A percentile compares a stretch with the other conserved stretches of the same genome.
Evolutionary conservation across 495 filamentous ascomycete genomes (phyloP).

Genomic region (Penicillium cataractarum): DNA sequence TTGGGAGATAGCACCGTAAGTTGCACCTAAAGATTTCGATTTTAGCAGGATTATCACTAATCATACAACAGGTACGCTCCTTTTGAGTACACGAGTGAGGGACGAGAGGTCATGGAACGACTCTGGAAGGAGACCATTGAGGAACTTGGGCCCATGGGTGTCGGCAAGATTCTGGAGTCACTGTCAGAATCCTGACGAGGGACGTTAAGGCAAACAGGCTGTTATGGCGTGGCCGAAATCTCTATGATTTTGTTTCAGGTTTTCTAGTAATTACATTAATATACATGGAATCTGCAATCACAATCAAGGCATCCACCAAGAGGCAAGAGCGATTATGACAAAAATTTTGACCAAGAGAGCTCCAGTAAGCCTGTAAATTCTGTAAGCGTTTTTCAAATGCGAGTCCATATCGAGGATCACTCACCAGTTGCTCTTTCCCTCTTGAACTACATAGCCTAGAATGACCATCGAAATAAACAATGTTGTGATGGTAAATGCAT

Average conservation of each 20-base stretch:
- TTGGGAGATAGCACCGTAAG: constrained; percentile 47
- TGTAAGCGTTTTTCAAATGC: no score
- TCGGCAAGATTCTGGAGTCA: constrained; percentile 33
- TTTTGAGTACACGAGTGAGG: constrained; percentile 39
- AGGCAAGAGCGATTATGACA: not conserved
- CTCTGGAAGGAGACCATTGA: constrained; percentile 50
- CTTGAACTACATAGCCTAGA: not conserved
- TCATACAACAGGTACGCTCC: constrained; percentile 21
- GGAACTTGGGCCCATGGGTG: constrained; percentile 45
- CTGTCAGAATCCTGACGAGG: not conserved
- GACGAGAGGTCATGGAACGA: constrained; percentile 35
- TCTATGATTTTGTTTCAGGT: not conserved
- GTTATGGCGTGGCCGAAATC: no score
- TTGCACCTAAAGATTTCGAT: no score
- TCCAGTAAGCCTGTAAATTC: not conserved
- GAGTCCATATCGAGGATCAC: no score
- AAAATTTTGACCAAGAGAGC: not conserved
- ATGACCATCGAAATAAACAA: not conserved
- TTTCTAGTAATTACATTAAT: not conserved
- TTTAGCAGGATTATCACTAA: not conserved
- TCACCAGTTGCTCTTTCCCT: not conserved
- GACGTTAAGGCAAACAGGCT: not conserved
- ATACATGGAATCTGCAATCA: not conserved
- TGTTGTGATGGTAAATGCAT: not conserved
- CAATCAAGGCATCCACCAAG: not conserved